Percentiles rank a stretch among this genome's conserved stretches.
Evolutionary conservation across 305 asterid genomes (phyloP).

Genomic region (Nicotiana rustica): DNA sequence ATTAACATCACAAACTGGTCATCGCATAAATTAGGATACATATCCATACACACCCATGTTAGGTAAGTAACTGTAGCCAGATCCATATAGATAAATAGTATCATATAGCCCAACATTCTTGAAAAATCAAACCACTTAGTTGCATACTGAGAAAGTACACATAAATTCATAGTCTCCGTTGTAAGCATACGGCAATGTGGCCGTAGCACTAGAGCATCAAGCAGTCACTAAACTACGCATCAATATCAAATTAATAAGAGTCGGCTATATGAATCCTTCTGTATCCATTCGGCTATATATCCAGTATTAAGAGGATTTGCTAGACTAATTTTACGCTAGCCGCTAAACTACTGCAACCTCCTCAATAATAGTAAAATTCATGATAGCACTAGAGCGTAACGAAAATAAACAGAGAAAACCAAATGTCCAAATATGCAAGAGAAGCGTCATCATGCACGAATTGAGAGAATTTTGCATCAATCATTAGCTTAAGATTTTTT

Average conservation of each 20-base stretch:
- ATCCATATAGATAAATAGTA: slow-evolving; percentile 20
- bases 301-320: neutral
- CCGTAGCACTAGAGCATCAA: neutral
- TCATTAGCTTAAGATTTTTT: neutral
- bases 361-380: neutral
- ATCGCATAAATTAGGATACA: slow-evolving; percentile 3
- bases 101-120: neutral
- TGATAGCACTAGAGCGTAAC: neutral
- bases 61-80: neutral
- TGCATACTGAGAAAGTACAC: neutral
- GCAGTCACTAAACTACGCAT: slow-evolving; percentile 1
- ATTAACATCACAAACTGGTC: neutral
- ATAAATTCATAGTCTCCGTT: neutral
- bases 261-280: neutral
- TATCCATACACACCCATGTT: neutral
- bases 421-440: neutral
- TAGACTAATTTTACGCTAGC: neutral
- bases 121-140: neutral
- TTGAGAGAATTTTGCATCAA: neutral
- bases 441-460: neutral
- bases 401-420: neutral
- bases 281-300: neutral
- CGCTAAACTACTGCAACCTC: neutral
- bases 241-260: neutral
- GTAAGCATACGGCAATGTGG: neutral